phyloP scores from a whole-genome alignment of 805 yeast species.

The Brettanomyces anomalus region DNA sequence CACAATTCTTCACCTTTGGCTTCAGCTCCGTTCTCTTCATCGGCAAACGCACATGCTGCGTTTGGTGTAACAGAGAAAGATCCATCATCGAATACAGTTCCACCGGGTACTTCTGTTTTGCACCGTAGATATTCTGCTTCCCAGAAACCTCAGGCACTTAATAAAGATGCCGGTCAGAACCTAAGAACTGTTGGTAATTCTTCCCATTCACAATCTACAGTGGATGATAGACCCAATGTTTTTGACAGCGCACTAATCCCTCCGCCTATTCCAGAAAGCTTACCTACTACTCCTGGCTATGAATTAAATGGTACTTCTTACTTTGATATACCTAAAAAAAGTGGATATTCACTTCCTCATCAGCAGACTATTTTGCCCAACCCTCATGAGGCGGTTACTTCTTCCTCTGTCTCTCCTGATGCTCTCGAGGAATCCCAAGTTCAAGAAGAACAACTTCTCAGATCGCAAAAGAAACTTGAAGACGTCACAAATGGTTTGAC shows the following conservation, averaged over 20 bases:
- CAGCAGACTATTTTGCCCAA: constrained; percentile 4
- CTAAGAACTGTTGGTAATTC: too few relatives aligned
- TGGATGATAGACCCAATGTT: not conserved
- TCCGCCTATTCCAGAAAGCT: constrained; percentile 31
- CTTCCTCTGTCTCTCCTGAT: not conserved
- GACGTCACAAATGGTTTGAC: constrained; percentile 20
- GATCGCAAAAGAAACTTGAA: not conserved
- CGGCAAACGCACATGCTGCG: not conserved
- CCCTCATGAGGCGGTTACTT: not conserved
- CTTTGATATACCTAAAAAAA: constrained; percentile 9
- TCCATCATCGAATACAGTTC: too few relatives aligned
- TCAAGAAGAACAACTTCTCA: not conserved
- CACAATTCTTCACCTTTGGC: too few relatives aligned
- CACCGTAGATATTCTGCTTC: not conserved
- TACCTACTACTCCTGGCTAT: constrained; percentile 33
- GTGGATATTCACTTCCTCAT: constrained; percentile 4
- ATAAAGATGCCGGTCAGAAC: too few relatives aligned
- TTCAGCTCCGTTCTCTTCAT: not conserved
- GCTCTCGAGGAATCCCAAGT: not conserved
- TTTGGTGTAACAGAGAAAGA: too few relatives aligned
- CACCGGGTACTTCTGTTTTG: not conserved
- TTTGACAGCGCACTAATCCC: constrained; percentile 15
- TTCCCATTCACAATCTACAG: too few relatives aligned
- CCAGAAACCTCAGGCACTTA: not conserved
- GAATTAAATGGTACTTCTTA: constrained; percentile 21